Conservation (phyloP, 495 filamentous ascomycete species). For the Haplographium delicatum region DNA sequence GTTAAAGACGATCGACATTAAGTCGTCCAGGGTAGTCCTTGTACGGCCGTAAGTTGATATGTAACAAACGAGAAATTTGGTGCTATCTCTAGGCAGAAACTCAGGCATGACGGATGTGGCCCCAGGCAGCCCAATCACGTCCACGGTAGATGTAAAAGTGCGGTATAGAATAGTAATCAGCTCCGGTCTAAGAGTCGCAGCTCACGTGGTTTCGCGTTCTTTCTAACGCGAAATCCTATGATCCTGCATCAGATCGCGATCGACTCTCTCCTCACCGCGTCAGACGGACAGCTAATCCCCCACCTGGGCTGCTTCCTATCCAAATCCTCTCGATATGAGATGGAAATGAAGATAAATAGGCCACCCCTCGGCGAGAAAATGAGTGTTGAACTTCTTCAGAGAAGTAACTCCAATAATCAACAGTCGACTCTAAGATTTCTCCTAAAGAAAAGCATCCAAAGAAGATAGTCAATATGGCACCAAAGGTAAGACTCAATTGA, state of each 20-base stretch:
- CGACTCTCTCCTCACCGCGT: slow-evolving; percentile 6
- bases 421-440: background rate
- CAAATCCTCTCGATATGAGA: no score
- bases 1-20: no score
- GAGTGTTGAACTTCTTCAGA: background rate
- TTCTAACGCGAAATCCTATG: slow-evolving; percentile 3
- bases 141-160: background rate
- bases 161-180: slow-evolving; percentile 8
- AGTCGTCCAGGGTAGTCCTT: no score
- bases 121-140: background rate
- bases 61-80: no score
- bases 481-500: slow-evolving; percentile 1
- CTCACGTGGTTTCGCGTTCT: slow-evolving; percentile 10
- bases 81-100: slow-evolving; percentile 3
- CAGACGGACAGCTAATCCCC: slow-evolving; percentile 2
- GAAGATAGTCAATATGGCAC: slow-evolving; percentile 2
- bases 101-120: background rate
- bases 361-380: background rate
- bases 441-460: background rate
- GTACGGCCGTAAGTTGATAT: no score
- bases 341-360: slow-evolving; percentile 5
- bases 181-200: background rate
- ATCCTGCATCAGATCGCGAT: background rate
- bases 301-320: no score
- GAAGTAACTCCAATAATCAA: background rate